These are phyloP conservation scores for Avena sativa DNA, from an alignment of 176 grass and related monocot species.

Conservation along the genomic window DNA sequence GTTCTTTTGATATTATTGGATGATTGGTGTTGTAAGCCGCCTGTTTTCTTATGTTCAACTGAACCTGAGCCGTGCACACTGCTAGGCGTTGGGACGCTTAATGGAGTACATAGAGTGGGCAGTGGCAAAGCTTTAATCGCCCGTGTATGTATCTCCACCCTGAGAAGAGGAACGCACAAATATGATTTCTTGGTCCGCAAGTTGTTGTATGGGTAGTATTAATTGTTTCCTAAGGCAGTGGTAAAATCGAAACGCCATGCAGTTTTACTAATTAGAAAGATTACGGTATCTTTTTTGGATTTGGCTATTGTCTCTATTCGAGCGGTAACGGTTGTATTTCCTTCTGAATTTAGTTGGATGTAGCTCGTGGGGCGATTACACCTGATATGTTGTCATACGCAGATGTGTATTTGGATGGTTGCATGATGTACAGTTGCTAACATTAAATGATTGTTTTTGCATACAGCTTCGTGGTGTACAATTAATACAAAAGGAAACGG, in stretches of 20 bases:
- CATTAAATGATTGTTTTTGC: background rate
- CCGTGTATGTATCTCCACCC: background rate
- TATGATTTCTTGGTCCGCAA: slow-evolving; percentile 10
- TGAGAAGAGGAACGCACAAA: background rate
- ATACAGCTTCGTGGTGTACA: background rate
- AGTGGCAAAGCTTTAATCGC: background rate
- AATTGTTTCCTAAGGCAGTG: background rate
- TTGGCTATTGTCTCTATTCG: background rate
- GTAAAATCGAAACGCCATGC: background rate
- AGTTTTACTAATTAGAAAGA: background rate
- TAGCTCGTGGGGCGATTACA: background rate
- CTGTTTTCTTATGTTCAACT: background rate
- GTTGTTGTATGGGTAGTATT: background rate
- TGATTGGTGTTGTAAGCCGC: background rate
- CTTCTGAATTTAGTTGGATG: slow-evolving; percentile 3
- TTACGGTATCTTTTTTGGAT: background rate
- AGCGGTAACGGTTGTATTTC: background rate
- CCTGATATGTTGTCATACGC: background rate
- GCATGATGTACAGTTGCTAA: background rate
- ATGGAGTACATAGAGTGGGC: background rate
- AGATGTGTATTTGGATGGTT: background rate
- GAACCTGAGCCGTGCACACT: slow-evolving; percentile 1
- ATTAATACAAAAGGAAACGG: background rate
- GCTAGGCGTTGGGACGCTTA: background rate
- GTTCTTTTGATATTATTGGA: background rate